Percentiles rank a stretch among this genome's conserved stretches.
Conservation (phyloP, 192 early-diverging fungal species). For the Backusella macrospora region DNA sequence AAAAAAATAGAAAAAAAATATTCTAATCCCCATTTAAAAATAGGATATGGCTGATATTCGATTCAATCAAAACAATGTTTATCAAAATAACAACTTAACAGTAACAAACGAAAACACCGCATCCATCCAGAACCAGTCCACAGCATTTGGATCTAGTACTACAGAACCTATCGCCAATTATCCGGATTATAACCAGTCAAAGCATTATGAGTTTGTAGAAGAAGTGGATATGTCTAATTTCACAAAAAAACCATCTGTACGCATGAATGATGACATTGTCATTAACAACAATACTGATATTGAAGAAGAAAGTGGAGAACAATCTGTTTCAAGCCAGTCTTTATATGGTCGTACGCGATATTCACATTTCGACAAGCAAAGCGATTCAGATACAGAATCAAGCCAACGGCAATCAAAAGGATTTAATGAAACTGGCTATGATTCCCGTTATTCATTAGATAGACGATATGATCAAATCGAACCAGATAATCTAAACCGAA, state of each 20-base stretch:
- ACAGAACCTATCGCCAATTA: neutral
- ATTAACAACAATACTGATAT: neutral
- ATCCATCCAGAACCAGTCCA: neutral
- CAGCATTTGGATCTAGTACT: neutral
- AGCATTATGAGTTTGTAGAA: neutral
- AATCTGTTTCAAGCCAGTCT: no score
- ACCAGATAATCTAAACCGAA: no score
- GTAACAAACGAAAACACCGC: neutral
- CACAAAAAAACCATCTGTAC: neutral
- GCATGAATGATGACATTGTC: neutral
- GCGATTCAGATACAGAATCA: no score
- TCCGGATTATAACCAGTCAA: neutral
- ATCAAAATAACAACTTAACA: neutral
- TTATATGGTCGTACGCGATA: no score
- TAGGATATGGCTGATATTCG: constrained; percentile 3
- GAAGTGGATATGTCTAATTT: neutral
- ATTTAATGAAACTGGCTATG: no score
- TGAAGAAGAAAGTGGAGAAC: no score
- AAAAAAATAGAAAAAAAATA: neutral
- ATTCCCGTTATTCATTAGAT: no score
- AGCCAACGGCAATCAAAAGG: no score
- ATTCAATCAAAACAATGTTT: constrained; percentile 1
- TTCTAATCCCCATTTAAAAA: neutral
- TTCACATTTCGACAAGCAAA: no score
- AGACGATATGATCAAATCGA: no score